Evolutionary conservation across 2,329 filamentous ascomycete genomes (phyloP).

Genomic region (Dothideomycetidae sp.): DNA sequence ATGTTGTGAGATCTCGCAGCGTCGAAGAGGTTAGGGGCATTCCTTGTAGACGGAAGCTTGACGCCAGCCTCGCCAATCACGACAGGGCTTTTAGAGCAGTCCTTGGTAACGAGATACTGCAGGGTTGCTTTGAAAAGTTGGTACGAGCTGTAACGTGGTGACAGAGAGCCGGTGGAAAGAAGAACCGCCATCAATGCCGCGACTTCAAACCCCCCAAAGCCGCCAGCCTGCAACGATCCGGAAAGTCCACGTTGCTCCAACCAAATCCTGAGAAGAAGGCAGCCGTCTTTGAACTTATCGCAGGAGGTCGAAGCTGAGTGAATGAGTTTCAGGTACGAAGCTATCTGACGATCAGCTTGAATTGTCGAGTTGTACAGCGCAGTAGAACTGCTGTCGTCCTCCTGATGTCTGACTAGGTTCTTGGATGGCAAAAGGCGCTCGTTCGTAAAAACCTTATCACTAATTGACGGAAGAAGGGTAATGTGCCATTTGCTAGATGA

Average conservation of each 20-base stretch:
- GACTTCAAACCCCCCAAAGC: constrained; percentile 93
- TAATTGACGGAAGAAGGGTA: constrained; percentile 61
- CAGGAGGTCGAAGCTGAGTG: constrained; percentile 56
- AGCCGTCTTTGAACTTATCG: constrained; percentile 65
- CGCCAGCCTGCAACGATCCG: constrained; percentile 55
- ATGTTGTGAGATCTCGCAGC: constrained; percentile 61
- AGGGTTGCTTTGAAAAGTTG: constrained; percentile 89
- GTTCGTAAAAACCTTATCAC: constrained; percentile 53
- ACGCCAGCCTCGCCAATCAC: constrained; percentile 30
- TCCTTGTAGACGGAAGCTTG: constrained; percentile 17
- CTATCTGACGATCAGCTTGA: constrained; percentile 59
- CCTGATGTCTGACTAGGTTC: constrained; percentile 50
- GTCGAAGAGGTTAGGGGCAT: constrained; percentile 64
- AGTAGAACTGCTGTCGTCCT: constrained; percentile 41
- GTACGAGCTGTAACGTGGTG: constrained; percentile 70
- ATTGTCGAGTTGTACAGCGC: constrained; percentile 83
- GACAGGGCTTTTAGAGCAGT: constrained; percentile 50
- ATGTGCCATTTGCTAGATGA: constrained; percentile 39
- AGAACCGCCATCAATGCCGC: constrained; percentile 64
- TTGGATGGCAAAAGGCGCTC: constrained; percentile 56
- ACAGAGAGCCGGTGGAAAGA: constrained; percentile 65
- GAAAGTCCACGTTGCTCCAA: constrained; percentile 73
- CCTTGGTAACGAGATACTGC: constrained; percentile 67
- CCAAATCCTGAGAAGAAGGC: constrained; percentile 77
- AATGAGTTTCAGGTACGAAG: constrained; percentile 61